Conservation (phyloP, 306 rosid genomes). For the Malus sylvestris region DNA sequence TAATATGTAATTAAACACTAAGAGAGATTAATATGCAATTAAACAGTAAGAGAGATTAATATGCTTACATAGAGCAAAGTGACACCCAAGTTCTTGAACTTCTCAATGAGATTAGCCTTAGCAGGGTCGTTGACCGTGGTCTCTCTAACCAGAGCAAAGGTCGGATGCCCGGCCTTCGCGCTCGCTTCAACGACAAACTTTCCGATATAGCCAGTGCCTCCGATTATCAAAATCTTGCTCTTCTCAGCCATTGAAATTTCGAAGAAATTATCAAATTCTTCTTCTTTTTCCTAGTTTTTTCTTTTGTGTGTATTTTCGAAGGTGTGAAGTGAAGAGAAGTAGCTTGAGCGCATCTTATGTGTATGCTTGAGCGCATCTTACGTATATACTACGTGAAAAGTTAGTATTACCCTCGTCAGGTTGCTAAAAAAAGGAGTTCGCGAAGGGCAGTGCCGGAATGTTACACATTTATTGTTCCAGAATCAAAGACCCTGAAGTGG, state of each 20-base stretch:
- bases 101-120: conserved; percentile 46
- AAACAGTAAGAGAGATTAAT: too few species aligned
- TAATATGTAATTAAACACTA: too few species aligned
- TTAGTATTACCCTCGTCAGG: neutral
- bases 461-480: neutral
- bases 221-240: conserved; percentile 77
- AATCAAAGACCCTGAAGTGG: neutral
- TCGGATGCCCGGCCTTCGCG: conserved; percentile 61
- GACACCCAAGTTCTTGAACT: conserved; percentile 53
- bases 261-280: neutral
- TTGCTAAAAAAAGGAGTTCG: neutral
- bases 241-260: conserved; percentile 1
- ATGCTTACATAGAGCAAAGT: conserved; percentile 42
- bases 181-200: conserved; percentile 75
- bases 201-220: conserved; percentile 92
- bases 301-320: neutral
- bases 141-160: conserved; percentile 71
- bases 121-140: conserved; percentile 50
- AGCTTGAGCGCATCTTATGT: neutral
- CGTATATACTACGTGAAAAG: neutral
- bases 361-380: neutral
- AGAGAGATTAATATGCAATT: too few species aligned
- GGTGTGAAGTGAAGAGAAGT: neutral
- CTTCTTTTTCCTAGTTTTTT: neutral
- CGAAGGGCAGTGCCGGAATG: neutral